These are phyloP conservation scores for Hypomontagnella monticulosa DNA, from an alignment of 495 filamentous ascomycete genomes.

Conservation along the genomic window DNA sequence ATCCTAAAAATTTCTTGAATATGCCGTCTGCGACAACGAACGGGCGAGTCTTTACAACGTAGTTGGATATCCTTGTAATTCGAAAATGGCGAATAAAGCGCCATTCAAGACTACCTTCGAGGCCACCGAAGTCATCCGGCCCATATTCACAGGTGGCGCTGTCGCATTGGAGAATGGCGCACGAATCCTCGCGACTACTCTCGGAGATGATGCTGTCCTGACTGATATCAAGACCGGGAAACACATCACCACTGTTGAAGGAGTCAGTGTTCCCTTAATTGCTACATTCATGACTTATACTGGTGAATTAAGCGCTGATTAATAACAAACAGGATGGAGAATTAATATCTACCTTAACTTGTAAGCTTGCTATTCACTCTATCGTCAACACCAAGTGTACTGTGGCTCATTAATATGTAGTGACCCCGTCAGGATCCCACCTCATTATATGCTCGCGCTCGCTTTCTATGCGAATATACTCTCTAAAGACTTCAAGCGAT, in stretches of 20 bases:
- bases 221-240: conserved; percentile 85
- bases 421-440: conserved; percentile 88
- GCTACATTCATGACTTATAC: neutral
- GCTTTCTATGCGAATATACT: conserved; percentile 90
- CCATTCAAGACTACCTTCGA: conserved; percentile 85
- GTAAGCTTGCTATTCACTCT: conserved; percentile 56
- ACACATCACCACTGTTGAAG: conserved; percentile 86
- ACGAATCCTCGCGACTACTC: conserved; percentile 81
- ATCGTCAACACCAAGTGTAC: neutral
- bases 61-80: neutral
- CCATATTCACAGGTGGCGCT: conserved; percentile 91
- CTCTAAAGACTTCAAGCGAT: conserved; percentile 65
- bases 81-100: conserved; percentile 60
- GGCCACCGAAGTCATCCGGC: conserved; percentile 79
- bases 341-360: conserved; percentile 82
- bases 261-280: conserved; percentile 64
- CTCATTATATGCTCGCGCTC: conserved; percentile 92
- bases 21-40: conserved; percentile 20
- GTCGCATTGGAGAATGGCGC: conserved; percentile 85
- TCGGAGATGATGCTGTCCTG: conserved; percentile 88
- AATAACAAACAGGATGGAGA: conserved; percentile 81
- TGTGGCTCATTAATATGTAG: conserved; percentile 52
- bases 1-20: conserved; percentile 41
- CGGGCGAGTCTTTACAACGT: conserved; percentile 3
- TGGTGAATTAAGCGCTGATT: conserved; percentile 2